phyloP scores from a whole-genome alignment of 2,329 filamentous ascomycete genomes.

The Zasmidium cellare region DNA sequence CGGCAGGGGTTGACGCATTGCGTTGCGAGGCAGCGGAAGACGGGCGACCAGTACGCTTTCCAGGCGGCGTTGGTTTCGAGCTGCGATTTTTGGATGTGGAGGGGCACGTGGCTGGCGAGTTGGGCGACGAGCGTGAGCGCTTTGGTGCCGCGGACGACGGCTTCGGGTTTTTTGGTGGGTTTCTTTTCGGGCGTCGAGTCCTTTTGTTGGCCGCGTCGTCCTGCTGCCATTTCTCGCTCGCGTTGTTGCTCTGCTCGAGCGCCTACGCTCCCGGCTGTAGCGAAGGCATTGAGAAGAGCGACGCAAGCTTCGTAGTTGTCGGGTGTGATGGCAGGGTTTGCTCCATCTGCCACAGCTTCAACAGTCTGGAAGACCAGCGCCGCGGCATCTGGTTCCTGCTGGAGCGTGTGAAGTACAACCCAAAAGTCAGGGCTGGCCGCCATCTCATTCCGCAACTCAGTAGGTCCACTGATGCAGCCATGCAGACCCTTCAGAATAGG shows the following conservation, averaged over 20 bases:
- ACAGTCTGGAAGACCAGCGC: slow-evolving; percentile 84
- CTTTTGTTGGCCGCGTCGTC: slow-evolving; percentile 43
- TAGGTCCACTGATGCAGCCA: slow-evolving; percentile 73
- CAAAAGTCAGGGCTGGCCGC: slow-evolving; percentile 98
- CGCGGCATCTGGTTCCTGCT: slow-evolving; percentile 62
- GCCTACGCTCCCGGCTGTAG: slow-evolving; percentile 74
- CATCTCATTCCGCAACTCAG: slow-evolving; percentile 82
- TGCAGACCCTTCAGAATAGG: slow-evolving; percentile 77
- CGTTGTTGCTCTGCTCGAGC: slow-evolving; percentile 63
- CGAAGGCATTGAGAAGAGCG: slow-evolving; percentile 82
- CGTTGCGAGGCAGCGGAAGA: slow-evolving; percentile 82
- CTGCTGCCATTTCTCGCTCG: slow-evolving; percentile 45
- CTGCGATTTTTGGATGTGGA: slow-evolving; percentile 89
- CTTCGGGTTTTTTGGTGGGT: slow-evolving; percentile 62
- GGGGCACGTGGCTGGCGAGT: slow-evolving; percentile 77
- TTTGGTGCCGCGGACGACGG: slow-evolving; percentile 74
- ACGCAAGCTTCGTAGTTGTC: slow-evolving; percentile 95
- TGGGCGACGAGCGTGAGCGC: slow-evolving; percentile 80
- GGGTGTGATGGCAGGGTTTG: slow-evolving; percentile 81
- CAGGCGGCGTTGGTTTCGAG: slow-evolving; percentile 75
- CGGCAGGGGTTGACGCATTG: slow-evolving; percentile 95
- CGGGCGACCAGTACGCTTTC: slow-evolving; percentile 96
- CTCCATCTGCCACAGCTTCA: slow-evolving; percentile 70
- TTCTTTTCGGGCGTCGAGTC: slow-evolving; percentile 25
- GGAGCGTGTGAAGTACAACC: slow-evolving; percentile 77